Percentiles rank a stretch among this genome's conserved stretches.
Evolutionary conservation across 768 basidiomycete genomes (phyloP).

Genomic region (Amanita brunnescens): DNA sequence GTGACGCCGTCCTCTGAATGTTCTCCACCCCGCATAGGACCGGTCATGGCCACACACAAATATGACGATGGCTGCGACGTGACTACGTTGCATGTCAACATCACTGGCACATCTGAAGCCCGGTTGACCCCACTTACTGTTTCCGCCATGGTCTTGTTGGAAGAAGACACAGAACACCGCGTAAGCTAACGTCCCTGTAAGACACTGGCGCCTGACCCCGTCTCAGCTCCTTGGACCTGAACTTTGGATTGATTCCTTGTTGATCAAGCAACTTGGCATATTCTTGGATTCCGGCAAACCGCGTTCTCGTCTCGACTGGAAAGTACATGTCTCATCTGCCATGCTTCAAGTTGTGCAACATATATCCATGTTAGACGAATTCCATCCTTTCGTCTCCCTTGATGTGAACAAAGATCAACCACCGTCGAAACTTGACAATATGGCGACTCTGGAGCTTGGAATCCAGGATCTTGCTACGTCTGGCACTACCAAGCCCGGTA

Average conservation of each 20-base stretch:
- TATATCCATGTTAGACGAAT: constrained; percentile 27
- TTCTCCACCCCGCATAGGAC: neutral
- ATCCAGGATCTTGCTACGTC: constrained; percentile 16
- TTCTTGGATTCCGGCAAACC: constrained; percentile 17
- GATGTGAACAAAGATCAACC: constrained; percentile 11
- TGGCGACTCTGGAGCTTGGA: constrained; percentile 18
- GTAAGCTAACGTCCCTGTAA: constrained; percentile 25
- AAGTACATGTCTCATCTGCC: constrained; percentile 31
- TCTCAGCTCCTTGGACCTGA: constrained; percentile 26
- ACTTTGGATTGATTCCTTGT: constrained; percentile 32
- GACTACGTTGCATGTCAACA: constrained; percentile 34
- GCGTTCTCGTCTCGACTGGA: constrained; percentile 24
- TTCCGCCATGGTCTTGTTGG: constrained; percentile 32
- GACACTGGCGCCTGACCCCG: neutral
- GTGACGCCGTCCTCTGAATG: neutral
- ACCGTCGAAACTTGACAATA: constrained; percentile 24
- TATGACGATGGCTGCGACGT: constrained; percentile 18
- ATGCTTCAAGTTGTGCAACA: constrained; percentile 41
- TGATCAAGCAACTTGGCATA: constrained; percentile 26
- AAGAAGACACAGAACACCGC: constrained; percentile 36
- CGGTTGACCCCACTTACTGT: constrained; percentile 50
- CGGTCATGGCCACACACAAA: constrained; percentile 8
- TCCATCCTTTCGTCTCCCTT: constrained; percentile 20
- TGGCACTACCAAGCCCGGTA: constrained; percentile 13
- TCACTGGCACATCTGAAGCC: constrained; percentile 27